Evolutionary conservation across 768 basidiomycete genomes (phyloP), one percentile per base, ranked within the genome.

Genomic region (Suillus discolor): DNA sequence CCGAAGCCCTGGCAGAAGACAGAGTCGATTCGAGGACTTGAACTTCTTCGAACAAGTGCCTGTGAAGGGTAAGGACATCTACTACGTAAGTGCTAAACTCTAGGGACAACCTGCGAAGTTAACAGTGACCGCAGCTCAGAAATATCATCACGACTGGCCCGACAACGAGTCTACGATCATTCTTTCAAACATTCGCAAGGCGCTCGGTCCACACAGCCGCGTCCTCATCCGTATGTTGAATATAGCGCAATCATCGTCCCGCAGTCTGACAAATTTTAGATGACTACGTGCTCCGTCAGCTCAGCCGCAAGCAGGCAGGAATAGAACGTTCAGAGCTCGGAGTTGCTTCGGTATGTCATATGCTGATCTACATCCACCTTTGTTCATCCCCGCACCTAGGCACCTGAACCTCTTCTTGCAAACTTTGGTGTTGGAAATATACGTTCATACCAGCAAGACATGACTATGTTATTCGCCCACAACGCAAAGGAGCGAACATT

Each of bases 401-500:
- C 79, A 1, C 78, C 78, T 36, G 36, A 38, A 38, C 36, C 36
- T 38, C 36, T 38, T 38, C 11, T 38, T 38, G 36, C 36, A 38
- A 38, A 38, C 36, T 38, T 38, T 38, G 36, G 36, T 38, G 36
- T 38, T 38, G 36, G 36, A 38, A 38, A 3, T 47, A 68, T 72
- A 28, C 71, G 71, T 1, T 66, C 72, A 64, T 74, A 79, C 64
- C 63, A 75, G 42, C 69, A 69, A 41, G 79, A 79, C 55, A 4
- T 79, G 55, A 61, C 64, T 4, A 79, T 79, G 77, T 69, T 66
- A 65, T 49, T 75, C 18, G 6, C 69, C 2, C 69, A 72, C 62
- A 79, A 80, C 57, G 73, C 71, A n/a, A 72, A 72, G 67, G 78
- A 80, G 34, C 75, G 76, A 16, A 77, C 73, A 13, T 53, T 78